Conservation (phyloP, 495 filamentous ascomycete species). For the Mytilinidion resinicola region DNA sequence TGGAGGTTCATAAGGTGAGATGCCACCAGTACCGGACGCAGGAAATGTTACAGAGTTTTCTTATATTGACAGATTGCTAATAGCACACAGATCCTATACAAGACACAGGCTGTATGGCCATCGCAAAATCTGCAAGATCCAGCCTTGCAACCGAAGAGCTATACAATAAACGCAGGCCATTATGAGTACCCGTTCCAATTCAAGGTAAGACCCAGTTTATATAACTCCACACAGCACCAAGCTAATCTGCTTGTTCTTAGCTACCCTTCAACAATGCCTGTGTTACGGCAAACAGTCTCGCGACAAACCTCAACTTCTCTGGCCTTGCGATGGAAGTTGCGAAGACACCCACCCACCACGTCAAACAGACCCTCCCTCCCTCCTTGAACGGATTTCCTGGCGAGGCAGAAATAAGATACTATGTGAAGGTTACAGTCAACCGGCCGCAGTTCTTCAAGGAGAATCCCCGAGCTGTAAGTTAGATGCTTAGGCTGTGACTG, state of each 20-base stretch:
- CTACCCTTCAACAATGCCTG: constrained; percentile 90
- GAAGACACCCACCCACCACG: constrained; percentile 50
- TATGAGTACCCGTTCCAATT: constrained; percentile 90
- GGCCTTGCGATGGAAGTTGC: constrained; percentile 55
- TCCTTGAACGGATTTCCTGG: constrained; percentile 75
- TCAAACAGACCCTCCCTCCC: constrained; percentile 82
- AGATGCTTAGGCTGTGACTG: background rate
- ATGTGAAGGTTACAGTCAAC: constrained; percentile 82
- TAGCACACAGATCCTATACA: constrained; percentile 55
- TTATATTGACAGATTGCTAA: background rate
- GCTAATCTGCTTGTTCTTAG: constrained; percentile 25
- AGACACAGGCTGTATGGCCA: constrained; percentile 58
- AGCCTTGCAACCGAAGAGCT: constrained; percentile 42
- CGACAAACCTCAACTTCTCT: constrained; percentile 50
- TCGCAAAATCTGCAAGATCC: constrained; percentile 44
- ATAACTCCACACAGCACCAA: background rate
- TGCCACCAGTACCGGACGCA: background rate
- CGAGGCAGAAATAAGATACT: constrained; percentile 86
- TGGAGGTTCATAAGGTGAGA: constrained; percentile 73
- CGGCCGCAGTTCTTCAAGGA: constrained; percentile 77
- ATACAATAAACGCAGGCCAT: constrained; percentile 64
- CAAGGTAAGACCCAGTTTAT: constrained; percentile 48
- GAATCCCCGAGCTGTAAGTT: constrained; percentile 64
- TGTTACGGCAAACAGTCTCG: constrained; percentile 51
- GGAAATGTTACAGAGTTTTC: background rate